Conservation (phyloP, 805 yeast species). For the Yarrowia sp. region DNA sequence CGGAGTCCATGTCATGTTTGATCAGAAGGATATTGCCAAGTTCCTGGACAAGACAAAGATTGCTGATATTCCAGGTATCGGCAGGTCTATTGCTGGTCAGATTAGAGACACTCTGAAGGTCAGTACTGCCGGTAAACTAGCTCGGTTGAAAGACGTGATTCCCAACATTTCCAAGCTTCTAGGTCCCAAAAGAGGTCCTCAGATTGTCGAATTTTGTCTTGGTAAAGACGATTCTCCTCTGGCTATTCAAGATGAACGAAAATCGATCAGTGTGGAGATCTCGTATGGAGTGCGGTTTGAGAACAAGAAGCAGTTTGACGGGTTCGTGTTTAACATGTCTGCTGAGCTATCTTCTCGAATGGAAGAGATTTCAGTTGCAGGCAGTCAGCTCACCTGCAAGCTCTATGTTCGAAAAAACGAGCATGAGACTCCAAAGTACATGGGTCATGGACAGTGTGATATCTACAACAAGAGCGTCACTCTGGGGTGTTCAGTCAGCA, state of each 20-base stretch:
- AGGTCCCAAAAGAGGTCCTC: slow-evolving; percentile 76
- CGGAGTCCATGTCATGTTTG: slow-evolving; percentile 58
- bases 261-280: slow-evolving; percentile 84
- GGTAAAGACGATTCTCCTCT: slow-evolving; percentile 73
- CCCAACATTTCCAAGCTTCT: slow-evolving; percentile 55
- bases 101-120: slow-evolving; percentile 52
- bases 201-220: slow-evolving; percentile 62
- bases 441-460: slow-evolving; percentile 88
- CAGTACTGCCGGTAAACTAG: slow-evolving; percentile 54
- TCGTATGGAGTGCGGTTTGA: slow-evolving; percentile 89
- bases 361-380: slow-evolving; percentile 55
- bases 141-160: slow-evolving; percentile 47
- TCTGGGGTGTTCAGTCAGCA: slow-evolving; percentile 65
- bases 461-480: slow-evolving; percentile 63
- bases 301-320: slow-evolving; percentile 64
- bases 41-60: slow-evolving; percentile 17
- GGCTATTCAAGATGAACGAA: slow-evolving; percentile 56
- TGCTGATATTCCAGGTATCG: slow-evolving; percentile 56
- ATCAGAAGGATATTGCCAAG: slow-evolving; percentile 40
- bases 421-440: slow-evolving; percentile 77
- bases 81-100: slow-evolving; percentile 54
- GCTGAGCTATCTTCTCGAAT: slow-evolving; percentile 66
- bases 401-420: slow-evolving; percentile 66
- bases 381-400: slow-evolving; percentile 68
- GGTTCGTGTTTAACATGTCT: slow-evolving; percentile 64